Evolutionary conservation across 257 asterid genomes (phyloP).

Genomic region (Penstemon davidsonii): DNA sequence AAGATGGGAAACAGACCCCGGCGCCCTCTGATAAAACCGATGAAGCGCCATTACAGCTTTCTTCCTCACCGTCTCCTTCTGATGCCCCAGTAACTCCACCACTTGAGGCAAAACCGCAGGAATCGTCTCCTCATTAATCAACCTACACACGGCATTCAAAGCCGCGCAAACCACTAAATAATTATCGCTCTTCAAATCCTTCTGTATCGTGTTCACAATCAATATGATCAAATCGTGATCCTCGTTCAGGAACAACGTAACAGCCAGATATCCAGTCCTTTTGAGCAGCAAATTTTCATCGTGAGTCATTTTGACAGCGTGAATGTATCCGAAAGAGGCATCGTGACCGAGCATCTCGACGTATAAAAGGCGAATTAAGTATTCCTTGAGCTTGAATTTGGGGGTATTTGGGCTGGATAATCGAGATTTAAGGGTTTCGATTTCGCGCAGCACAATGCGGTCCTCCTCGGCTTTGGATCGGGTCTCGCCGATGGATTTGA

Average conservation of each 20-base stretch:
- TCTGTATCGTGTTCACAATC: slow-evolving; percentile 96
- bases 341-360: slow-evolving; percentile 98
- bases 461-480: slow-evolving; percentile 99
- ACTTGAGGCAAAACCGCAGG: slow-evolving; percentile 96
- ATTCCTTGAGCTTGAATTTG: slow-evolving; percentile 88
- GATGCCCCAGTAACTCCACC: slow-evolving; percentile 78
- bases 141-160: slow-evolving; percentile 80
- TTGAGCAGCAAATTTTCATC: slow-evolving; percentile 74
- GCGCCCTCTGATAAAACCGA: slow-evolving; percentile 78
- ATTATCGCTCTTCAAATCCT: slow-evolving; percentile 92
- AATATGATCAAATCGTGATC: slow-evolving; percentile 92
- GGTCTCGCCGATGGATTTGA: slow-evolving; percentile 91
- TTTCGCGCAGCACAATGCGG: slow-evolving; percentile 83
- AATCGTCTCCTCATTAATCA: slow-evolving; percentile 96
- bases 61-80: slow-evolving; percentile 91
- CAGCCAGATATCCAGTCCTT: slow-evolving; percentile 90
- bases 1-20: slow-evolving; percentile 83
- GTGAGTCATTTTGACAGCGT: slow-evolving; percentile 98
- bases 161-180: slow-evolving; percentile 87
- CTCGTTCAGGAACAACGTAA: slow-evolving; percentile 81
- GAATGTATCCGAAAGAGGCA: slow-evolving; percentile 92
- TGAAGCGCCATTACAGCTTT: slow-evolving; percentile 98
- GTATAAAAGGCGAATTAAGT: slow-evolving; percentile 71
- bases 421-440: slow-evolving; percentile 76
- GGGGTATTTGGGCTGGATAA: slow-evolving; percentile 73